Evolutionary conservation across 2,329 filamentous ascomycete species (phyloP), one percentile per base, ranked within the genome.

Genomic region (Fusarium sp.): DNA sequence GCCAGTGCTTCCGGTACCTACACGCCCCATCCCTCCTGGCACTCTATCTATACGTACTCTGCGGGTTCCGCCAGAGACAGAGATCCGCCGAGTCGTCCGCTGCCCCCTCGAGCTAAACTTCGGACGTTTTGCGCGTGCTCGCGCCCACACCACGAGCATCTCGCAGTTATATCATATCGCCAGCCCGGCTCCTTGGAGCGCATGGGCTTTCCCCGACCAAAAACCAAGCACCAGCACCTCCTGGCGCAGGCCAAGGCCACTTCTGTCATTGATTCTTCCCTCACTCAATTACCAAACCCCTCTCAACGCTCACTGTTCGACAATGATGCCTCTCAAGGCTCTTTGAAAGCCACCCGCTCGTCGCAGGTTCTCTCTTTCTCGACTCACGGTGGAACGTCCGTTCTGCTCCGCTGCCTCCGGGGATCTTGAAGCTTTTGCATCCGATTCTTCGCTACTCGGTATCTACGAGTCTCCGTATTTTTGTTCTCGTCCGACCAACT

Each of bases 61-160:
- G 39, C 54, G 42, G 56, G 48, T 59, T 61, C 51, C 53, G 60
- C 56, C 57, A 65, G 61, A 61, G 38, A 46, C 36, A 56, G 49
- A 65, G 62, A 65, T 65, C 57, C 62, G 62, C 62, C 65, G 61
- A 66, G 54, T 67, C 50, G 62, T 55, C 64, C 64, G 63, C 61
- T 65, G 48, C 53, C 65, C 65, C 61, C 58, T 63, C 46, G 53
- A 62, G 63, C 66, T 63, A 69, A 58, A 64, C 63, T 60, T 64
- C 61, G 55, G 61, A 68, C 66, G 61, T 65, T 68, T 69, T 67
- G 54, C 65, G 66, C 64, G 62, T 57, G 65, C 59, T 53, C 51
- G 56, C 63, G 66, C 66, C 66, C 66, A 68, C 66, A 68, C 65
- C 66, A 66, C 66, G 64, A 67, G 59, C 64, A 69, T 69, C 62